Evolutionary conservation across 75 land plant genomes (phyloP).

Genomic region (Chamaecyparis obtusa): DNA sequence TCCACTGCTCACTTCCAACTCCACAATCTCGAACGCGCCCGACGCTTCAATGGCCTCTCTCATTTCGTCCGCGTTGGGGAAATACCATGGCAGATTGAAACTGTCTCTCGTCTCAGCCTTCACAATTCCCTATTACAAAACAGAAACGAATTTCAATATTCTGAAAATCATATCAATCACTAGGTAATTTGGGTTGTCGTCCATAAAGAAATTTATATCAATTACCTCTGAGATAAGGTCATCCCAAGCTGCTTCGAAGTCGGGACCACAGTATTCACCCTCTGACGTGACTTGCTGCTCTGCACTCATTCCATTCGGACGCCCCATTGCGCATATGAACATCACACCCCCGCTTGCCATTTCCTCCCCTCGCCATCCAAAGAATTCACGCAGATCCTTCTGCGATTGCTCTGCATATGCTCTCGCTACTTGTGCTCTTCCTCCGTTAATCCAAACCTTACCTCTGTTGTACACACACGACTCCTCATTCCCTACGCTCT

Average conservation of each 20-base stretch:
- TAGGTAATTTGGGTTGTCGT: neutral
- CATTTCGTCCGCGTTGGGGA: neutral
- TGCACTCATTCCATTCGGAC: neutral
- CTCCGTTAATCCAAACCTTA: constrained; percentile 7
- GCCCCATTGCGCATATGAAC: constrained; percentile 4
- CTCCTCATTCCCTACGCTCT: neutral
- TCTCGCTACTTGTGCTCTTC: neutral
- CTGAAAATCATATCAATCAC: neutral
- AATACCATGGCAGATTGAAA: constrained; percentile 11
- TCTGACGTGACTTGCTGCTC: neutral
- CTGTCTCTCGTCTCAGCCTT: neutral
- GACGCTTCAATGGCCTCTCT: neutral
- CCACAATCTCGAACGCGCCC: neutral
- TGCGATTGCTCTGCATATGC: constrained; percentile 4
- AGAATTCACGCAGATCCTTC: neutral
- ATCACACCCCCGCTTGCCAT: neutral
- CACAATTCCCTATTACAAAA: neutral
- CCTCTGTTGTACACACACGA: neutral
- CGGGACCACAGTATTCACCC: neutral
- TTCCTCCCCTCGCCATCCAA: neutral
- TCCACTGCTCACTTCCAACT: neutral
- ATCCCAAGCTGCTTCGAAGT: neutral
- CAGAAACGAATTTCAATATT: neutral
- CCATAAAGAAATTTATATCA: neutral
- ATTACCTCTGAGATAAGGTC: neutral